These are phyloP conservation scores for Glebionis coronaria DNA, from an alignment of 129 eudicot species.

Conservation along the genomic window DNA sequence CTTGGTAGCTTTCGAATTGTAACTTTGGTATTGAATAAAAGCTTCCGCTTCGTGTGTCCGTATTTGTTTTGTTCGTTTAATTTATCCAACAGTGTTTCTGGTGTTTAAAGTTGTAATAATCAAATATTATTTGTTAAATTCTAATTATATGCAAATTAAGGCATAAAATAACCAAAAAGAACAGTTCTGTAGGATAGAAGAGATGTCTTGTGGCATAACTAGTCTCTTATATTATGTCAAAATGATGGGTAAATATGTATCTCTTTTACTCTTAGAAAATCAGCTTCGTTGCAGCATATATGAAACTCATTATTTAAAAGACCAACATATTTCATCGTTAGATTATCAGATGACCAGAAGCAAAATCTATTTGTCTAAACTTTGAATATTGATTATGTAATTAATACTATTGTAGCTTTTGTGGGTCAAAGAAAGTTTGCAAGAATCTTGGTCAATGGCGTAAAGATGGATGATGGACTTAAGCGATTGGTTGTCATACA, in stretches of 20 bases:
- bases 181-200: neutral
- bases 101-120: conserved; percentile 1
- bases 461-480: conserved; percentile 99
- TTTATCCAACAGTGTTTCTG: no score
- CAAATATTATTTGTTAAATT: no score
- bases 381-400: neutral
- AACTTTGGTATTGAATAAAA: no score
- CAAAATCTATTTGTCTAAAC: neutral
- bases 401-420: conserved; percentile 56
- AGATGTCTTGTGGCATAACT: neutral
- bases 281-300: neutral
- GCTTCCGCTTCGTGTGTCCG: no score
- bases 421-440: conserved; percentile 97
- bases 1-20: no score
- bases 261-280: neutral
- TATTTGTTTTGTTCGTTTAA: no score
- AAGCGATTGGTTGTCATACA: conserved; percentile 97
- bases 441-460: conserved; percentile 96
- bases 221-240: no score
- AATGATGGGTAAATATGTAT: no score
- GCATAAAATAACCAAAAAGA: neutral
- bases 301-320: neutral
- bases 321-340: no score
- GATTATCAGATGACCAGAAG: conserved; percentile 3
- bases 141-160: neutral